These are phyloP conservation scores for Acacia crassicarpa DNA, from an alignment of 306 rosid species.

Conservation along the genomic window DNA sequence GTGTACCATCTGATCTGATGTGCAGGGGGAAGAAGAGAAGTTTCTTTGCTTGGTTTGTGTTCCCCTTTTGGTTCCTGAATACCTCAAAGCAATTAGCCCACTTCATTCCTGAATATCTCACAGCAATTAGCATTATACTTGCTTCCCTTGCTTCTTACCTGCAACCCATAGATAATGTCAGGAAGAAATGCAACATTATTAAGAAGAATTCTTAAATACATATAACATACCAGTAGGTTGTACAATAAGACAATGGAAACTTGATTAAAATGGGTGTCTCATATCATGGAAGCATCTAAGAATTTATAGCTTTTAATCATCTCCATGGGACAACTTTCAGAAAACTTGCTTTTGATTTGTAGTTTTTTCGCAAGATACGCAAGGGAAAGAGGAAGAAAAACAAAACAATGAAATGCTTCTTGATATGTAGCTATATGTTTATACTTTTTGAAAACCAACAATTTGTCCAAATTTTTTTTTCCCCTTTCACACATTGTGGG, in stretches of 20 bases:
- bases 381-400: not conserved
- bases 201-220: not conserved
- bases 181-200: not conserved
- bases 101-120: slow-evolving; percentile 16
- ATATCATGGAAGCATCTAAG: not conserved
- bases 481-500: not conserved
- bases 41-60: not conserved
- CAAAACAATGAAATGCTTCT: slow-evolving; percentile 4
- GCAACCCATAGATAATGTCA: slow-evolving; percentile 36
- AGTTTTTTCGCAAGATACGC: not conserved
- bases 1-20: not conserved
- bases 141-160: slow-evolving; percentile 57
- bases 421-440: not conserved
- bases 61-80: not conserved
- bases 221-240: not conserved
- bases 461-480: not conserved
- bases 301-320: not conserved
- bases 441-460: not conserved
- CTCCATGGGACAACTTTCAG: not conserved
- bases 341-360: not conserved
- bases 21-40: not conserved
- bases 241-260: not conserved
- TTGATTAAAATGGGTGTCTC: not conserved
- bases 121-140: slow-evolving; percentile 15
- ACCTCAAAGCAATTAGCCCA: not conserved